Conservation (phyloP, 177 flowering plant species). For the Vitis hybrid region DNA sequence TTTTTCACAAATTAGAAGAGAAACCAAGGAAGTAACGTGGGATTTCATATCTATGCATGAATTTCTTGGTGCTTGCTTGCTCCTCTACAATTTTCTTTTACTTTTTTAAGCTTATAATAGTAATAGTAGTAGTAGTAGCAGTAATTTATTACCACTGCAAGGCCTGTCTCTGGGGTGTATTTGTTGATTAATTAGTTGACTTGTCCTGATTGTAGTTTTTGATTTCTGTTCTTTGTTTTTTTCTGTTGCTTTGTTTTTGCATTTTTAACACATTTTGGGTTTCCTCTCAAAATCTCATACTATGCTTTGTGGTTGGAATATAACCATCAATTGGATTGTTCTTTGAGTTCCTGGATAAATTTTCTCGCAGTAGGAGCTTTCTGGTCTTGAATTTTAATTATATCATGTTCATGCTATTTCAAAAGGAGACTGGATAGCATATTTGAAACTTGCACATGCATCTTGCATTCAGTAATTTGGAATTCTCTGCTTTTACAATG, state of each 20-base stretch:
- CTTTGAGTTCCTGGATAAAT: neutral
- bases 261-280: too few relatives aligned
- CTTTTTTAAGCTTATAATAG: too few relatives aligned
- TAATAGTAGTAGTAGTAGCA: too few relatives aligned
- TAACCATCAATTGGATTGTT: neutral
- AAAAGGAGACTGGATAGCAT: neutral
- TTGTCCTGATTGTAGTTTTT: too few relatives aligned
- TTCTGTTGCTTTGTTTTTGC: too few relatives aligned
- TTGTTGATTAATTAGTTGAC: too few relatives aligned
- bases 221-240: too few relatives aligned
- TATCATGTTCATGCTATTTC: neutral
- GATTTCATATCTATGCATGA: neutral
- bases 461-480: neutral
- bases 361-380: neutral
- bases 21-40: neutral
- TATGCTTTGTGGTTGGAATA: neutral
- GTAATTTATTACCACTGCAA: too few relatives aligned
- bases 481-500: neutral
- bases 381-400: neutral
- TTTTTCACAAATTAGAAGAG: neutral
- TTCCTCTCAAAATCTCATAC: too few relatives aligned
- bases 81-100: too few relatives aligned
- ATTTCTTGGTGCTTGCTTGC: neutral
- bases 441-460: neutral
- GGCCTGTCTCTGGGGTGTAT: too few relatives aligned